These are phyloP conservation scores for Termitomyces titanicus DNA, from an alignment of 768 basidiomycete species.

Conservation along the genomic window DNA sequence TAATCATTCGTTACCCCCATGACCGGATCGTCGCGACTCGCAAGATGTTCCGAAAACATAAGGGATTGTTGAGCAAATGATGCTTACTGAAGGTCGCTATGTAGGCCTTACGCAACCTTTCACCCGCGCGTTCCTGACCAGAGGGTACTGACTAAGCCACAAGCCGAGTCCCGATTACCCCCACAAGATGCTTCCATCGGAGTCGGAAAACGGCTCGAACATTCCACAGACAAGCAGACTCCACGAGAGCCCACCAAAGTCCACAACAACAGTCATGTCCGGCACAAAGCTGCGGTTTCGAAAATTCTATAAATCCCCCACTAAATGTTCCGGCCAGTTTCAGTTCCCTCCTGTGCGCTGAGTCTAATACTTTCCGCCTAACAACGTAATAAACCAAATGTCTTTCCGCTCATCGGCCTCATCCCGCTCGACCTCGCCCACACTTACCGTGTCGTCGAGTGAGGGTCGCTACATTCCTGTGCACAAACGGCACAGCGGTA, in stretches of 20 bases:
- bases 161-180: conserved; percentile 1
- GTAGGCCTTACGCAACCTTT: too few species aligned
- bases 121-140: too few species aligned
- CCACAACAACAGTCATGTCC: too few species aligned
- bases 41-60: conserved; percentile 6
- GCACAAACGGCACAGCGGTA: conserved; percentile 29
- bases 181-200: conserved; percentile 3
- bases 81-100: too few species aligned
- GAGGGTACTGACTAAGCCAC: too few species aligned
- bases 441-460: conserved; percentile 13
- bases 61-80: neutral
- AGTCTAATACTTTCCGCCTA: too few species aligned
- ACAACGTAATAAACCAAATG: too few species aligned
- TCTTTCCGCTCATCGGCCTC: conserved; percentile 20
- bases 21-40: neutral
- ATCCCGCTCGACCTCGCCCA: conserved; percentile 15
- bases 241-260: conserved; percentile 6
- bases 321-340: neutral
- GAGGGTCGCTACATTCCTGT: conserved; percentile 35
- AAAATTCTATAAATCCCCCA: conserved; percentile 13
- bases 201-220: conserved; percentile 14
- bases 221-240: conserved; percentile 5
- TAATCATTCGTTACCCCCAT: neutral
- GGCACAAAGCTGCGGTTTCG: neutral
- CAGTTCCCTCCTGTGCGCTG: too few species aligned